A percentile compares a stretch with the other conserved stretches of the same genome.
phyloP scores from a whole-genome alignment of 805 yeast species.

The Saturnispora silvae region DNA sequence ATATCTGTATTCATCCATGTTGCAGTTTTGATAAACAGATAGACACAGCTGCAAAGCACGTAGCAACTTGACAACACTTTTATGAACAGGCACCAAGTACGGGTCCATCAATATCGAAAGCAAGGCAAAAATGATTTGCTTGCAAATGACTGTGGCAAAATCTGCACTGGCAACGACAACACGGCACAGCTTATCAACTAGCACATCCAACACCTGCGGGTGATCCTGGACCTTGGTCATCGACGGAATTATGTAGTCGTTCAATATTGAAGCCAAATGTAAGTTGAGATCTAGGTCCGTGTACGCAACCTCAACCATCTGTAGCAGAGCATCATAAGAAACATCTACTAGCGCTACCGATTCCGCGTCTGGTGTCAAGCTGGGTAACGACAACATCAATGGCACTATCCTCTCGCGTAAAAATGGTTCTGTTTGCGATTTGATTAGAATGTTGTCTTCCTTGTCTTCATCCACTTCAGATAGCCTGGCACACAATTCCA shows the following conservation, averaged over 20 bases:
- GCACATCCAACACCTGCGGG: slow-evolving; percentile 13
- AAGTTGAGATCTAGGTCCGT: slow-evolving; percentile 8
- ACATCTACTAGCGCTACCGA: slow-evolving; percentile 15
- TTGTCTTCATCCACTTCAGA: slow-evolving; percentile 3
- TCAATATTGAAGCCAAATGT: slow-evolving; percentile 16
- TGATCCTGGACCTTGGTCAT: slow-evolving; percentile 19
- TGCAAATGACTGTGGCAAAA: slow-evolving; percentile 15
- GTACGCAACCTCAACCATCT: slow-evolving; percentile 10
- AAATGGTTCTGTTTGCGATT: slow-evolving; percentile 17
- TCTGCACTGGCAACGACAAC: slow-evolving; percentile 13
- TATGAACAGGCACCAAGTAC: slow-evolving; percentile 14
- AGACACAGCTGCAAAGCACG: not conserved
- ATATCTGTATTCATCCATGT: slow-evolving; percentile 11
- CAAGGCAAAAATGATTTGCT: slow-evolving; percentile 15
- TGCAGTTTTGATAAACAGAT: not conserved
- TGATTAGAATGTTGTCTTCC: slow-evolving; percentile 15
- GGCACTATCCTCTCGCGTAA: slow-evolving; percentile 20
- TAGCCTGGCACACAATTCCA: slow-evolving; percentile 9
- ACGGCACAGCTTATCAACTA: slow-evolving; percentile 12
- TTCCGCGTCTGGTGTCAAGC: slow-evolving; percentile 19
- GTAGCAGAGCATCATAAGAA: slow-evolving; percentile 17
- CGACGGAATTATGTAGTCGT: slow-evolving; percentile 21
- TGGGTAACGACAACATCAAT: slow-evolving; percentile 21
- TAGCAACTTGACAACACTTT: slow-evolving; percentile 4
- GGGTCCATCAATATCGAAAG: slow-evolving; percentile 22